Percentiles rank a stretch among this genome's conserved stretches.
These are phyloP conservation scores for Fusarium sp. DNA, from an alignment of 2,329 filamentous ascomycete genomes.

Conservation along the genomic window DNA sequence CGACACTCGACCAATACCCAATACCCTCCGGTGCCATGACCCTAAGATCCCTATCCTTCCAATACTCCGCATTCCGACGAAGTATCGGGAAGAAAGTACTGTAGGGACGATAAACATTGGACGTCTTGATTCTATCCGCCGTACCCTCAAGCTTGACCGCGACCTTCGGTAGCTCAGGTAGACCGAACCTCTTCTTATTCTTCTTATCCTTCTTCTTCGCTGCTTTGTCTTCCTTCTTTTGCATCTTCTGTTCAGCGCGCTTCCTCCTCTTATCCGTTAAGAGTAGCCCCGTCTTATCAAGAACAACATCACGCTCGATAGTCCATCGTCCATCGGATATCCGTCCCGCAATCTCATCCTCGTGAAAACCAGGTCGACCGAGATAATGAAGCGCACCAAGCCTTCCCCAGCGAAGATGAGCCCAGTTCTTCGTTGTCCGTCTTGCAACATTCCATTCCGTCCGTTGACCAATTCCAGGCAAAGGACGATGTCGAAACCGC, in stretches of 20 bases:
- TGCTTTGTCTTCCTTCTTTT: slow-evolving; percentile 12
- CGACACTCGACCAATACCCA: slow-evolving; percentile 42
- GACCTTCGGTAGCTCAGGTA: neutral
- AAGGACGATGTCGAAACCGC: slow-evolving; percentile 14
- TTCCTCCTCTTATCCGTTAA: slow-evolving; percentile 25
- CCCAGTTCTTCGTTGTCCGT: slow-evolving; percentile 5
- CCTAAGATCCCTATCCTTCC: slow-evolving; percentile 45
- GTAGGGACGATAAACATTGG: slow-evolving; percentile 47
- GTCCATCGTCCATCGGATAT: slow-evolving; percentile 25
- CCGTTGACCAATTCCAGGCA: slow-evolving; percentile 18
- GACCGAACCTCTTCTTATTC: neutral
- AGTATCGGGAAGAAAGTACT: slow-evolving; percentile 44
- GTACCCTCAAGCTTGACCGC: slow-evolving; percentile 12
- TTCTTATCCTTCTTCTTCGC: slow-evolving; percentile 13
- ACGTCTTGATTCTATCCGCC: slow-evolving; percentile 34
- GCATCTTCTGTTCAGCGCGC: slow-evolving; percentile 7
- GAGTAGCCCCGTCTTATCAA: slow-evolving; percentile 12
- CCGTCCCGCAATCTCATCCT: slow-evolving; percentile 19
- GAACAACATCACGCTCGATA: slow-evolving; percentile 20
- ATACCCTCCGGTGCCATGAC: slow-evolving; percentile 46
- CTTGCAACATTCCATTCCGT: slow-evolving; percentile 16
- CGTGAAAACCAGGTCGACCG: slow-evolving; percentile 5
- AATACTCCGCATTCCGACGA: slow-evolving; percentile 37
- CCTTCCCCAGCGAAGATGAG: slow-evolving; percentile 20
- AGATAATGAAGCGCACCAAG: slow-evolving; percentile 25